Evolutionary conservation across 768 basidiomycete species (phyloP), one percentile per base, ranked within the genome.

Genomic region (Calocybe indica): DNA sequence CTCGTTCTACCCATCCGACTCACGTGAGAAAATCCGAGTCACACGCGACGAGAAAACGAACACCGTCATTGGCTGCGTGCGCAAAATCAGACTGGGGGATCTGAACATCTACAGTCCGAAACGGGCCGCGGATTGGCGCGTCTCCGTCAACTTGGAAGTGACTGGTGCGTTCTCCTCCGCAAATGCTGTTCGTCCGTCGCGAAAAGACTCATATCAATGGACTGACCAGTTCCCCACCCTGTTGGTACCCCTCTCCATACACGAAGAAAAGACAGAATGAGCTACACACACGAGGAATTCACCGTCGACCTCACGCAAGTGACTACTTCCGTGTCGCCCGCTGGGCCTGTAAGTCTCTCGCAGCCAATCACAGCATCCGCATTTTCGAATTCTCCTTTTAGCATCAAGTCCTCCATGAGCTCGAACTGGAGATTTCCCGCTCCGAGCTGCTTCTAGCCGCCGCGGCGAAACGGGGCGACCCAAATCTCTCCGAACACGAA

Each of bases 281-380:
- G 89, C 58, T 99, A 99, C 64, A 70, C 83, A 3, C 96, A 99
- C 64, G 93, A 97, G 64, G 84, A 95, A 53, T 94, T 92, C 62
- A 77, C 73, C 53, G 84, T 99, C 53, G 96, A 99, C 69, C 76
- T 99, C 42, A 98, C 96, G 1, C 92, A 94, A 66, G 95, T 98
- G 41, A 80, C 80, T 1, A 75, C 83, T 4, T 73, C 72, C 6
- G 57, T 66, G 9, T 63, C 76, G 2, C 64, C 76, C 1, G 72
- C 65, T 45, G 65, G 67, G 48, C 72, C 77, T 38, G 85, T 88
- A 59, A 54, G 78, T 66, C 29, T 38, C 38, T 38, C 31, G 2
- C 3, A 41, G 8, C 35, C 30, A 32, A 22, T 43, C 29, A 12
- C 30, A 30, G 31, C 30, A 12, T 31, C 11, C 42, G 35, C 30